Percentiles rank a stretch among this genome's conserved stretches.
Conservation (phyloP, 768 basidiomycete species). For the Boletus barrowsii region DNA sequence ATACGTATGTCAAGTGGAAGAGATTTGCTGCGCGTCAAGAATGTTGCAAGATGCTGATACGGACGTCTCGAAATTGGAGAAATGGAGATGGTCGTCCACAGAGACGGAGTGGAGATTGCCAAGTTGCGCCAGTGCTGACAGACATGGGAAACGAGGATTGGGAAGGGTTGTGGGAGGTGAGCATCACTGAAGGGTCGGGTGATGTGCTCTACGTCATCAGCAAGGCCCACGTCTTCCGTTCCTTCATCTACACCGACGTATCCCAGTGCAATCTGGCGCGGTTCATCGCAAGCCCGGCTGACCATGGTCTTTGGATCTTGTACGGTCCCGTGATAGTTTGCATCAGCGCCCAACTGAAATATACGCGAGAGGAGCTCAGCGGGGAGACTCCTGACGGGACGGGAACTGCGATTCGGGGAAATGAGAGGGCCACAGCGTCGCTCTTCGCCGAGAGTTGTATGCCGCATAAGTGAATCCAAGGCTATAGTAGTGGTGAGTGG, state of each 20-base stretch:
- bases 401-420: conserved; percentile 22
- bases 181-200: conserved; percentile 12
- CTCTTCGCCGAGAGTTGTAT: neutral
- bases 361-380: conserved; percentile 52
- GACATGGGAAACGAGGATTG: conserved; percentile 57
- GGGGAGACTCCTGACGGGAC: conserved; percentile 49
- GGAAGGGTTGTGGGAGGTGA: conserved; percentile 33
- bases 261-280: neutral
- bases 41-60: conserved; percentile 42
- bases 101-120: conserved; percentile 45
- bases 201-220: too few relatives aligned
- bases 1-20: conserved; percentile 52
- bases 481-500: neutral
- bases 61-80: conserved; percentile 31
- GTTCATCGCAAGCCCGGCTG: neutral
- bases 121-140: conserved; percentile 54
- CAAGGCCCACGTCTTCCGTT: too few relatives aligned
- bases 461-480: neutral
- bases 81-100: conserved; percentile 47
- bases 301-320: conserved; percentile 26
- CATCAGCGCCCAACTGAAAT: conserved; percentile 44
- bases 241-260: conserved; percentile 17
- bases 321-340: conserved; percentile 32
- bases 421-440: neutral
- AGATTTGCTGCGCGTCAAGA: conserved; percentile 50